Conservation (phyloP, 139 green algal genomes). For the Diplosphaera chodatii region DNA sequence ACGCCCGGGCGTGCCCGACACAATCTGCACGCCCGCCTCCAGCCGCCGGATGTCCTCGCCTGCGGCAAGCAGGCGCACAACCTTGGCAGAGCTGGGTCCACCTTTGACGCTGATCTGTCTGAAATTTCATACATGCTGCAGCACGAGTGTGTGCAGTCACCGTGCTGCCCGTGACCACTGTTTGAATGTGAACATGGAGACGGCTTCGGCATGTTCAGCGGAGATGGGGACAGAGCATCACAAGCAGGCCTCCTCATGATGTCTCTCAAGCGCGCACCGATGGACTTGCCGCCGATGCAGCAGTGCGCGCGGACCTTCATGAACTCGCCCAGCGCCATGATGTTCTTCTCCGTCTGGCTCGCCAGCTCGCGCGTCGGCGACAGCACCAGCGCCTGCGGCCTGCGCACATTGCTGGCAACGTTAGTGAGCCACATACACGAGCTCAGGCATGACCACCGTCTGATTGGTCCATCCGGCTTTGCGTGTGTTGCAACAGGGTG, state of each 20-base stretch:
- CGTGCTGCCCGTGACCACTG: too few relatives aligned
- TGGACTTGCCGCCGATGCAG: constrained; percentile 92
- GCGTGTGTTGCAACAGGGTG: too few relatives aligned
- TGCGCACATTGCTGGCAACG: constrained; percentile 9
- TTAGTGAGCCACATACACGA: too few relatives aligned
- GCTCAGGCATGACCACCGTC: too few relatives aligned
- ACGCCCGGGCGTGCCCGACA: constrained; percentile 92
- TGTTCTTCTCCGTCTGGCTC: constrained; percentile 90
- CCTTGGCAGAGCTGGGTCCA: too few relatives aligned
- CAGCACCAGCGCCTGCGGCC: constrained; percentile 76
- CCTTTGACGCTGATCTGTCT: too few relatives aligned
- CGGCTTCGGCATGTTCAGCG: too few relatives aligned
- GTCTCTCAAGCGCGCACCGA: constrained; percentile 61
- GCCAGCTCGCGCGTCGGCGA: constrained; percentile 97
- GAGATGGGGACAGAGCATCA: neutral
- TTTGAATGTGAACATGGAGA: too few relatives aligned
- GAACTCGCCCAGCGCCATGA: constrained; percentile 88
- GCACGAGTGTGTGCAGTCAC: too few relatives aligned
- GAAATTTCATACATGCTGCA: too few relatives aligned
- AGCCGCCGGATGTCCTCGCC: constrained; percentile 94
- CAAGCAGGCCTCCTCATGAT: neutral
- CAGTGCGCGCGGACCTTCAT: constrained; percentile 86
- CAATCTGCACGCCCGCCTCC: constrained; percentile 87
- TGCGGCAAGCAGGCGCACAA: constrained; percentile 15
- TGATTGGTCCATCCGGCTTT: too few relatives aligned